A percentile compares a stretch with the other conserved stretches of the same genome.
Evolutionary conservation across 352 stramenopile genomes (phyloP).

Genomic region (Pythium rhizo-oryzae): DNA sequence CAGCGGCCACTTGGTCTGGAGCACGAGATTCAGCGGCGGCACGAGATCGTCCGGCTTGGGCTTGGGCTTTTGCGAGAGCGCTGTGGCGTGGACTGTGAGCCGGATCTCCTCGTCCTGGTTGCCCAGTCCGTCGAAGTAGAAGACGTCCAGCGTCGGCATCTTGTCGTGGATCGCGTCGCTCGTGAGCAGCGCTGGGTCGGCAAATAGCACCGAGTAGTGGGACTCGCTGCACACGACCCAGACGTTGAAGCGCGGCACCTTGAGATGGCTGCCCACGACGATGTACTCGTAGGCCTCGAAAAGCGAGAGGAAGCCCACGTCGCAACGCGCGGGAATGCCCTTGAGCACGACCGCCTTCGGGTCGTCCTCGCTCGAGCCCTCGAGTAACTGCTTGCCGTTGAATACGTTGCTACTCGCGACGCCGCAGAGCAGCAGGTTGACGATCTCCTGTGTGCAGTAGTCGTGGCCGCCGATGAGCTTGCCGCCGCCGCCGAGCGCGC

Average conservation of each 20-base stretch:
- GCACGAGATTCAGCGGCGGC: conserved; percentile 87
- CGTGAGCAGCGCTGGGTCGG: conserved; percentile 32
- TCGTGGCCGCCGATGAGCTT: conserved; percentile 86
- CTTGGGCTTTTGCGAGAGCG: conserved; percentile 33
- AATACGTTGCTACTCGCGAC: conserved; percentile 95
- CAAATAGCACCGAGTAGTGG: conserved; percentile 92
- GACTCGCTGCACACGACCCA: conserved; percentile 94
- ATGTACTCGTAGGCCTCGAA: conserved; percentile 93
- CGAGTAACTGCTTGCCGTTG: conserved; percentile 87
- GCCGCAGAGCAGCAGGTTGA: conserved; percentile 96
- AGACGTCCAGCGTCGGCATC: conserved; percentile 61
- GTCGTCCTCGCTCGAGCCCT: conserved; percentile 59
- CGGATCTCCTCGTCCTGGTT: conserved; percentile 89
- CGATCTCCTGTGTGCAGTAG: conserved; percentile 94
- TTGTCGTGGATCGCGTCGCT: conserved; percentile 34
- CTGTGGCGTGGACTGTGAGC: conserved; percentile 50
- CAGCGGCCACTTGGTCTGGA: conserved; percentile 88
- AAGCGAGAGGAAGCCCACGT: conserved; percentile 90
- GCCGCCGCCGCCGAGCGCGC: conserved; percentile 37
- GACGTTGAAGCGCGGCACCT: conserved; percentile 73
- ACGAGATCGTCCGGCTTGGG: conserved; percentile 65
- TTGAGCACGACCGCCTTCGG: conserved; percentile 66
- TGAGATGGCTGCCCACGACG: conserved; percentile 79
- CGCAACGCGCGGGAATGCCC: conserved; percentile 54
- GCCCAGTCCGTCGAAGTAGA: conserved; percentile 89